Base-by-base conservation (phyloP, 1,139 yeast genomes). In the Taphrina populina region DNA sequence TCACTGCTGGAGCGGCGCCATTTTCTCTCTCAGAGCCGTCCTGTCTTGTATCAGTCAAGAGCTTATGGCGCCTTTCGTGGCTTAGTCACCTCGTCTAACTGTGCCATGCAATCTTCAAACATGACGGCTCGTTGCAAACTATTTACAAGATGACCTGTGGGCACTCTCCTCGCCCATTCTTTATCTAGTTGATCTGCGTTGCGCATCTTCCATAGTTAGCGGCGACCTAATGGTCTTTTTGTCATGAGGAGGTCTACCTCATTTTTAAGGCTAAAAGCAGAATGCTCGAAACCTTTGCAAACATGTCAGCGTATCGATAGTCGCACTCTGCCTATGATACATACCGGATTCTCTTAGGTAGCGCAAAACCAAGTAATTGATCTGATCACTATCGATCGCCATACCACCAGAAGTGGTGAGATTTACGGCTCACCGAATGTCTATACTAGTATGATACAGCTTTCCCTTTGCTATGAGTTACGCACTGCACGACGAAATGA, bases 281-380 rank as follows among this genome's bases (percentile, higher is more conserved):
- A 76, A 33, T 87, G 75, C 57, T 85, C 94, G 58, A 76, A 74
- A 1, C 74, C 73, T 67, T 41, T 7, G 23, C 13, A 23, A 5
- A 5, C 11, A n/a, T 30, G 29, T 34, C 24, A 24, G 39, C n/a
- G n/a, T n/a, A n/a, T n/a, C n/a, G n/a, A n/a, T n/a, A n/a, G n/a
- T n/a, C n/a, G n/a, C n/a, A n/a, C n/a, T n/a, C n/a, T n/a, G n/a
- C n/a, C n/a, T 4, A 11, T 26, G 3, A 5, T 17, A 61, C 66
- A 67, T 70, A 47, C 96, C 96, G 5, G 87, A 77, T 68, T 92
- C 98, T 67, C 88, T 95, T 41, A 90, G 76, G 67, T 92, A 92
- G 63, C 97, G 73, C 96, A 96, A 92, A 60, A 92, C 80, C 66
- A 92, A 76, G 68, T 92, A 90, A 73, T 92, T 92, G 59, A 92